Base-by-base conservation (phyloP, 352 stramenopile species). In the Globisporangium cylindrosporum region DNA sequence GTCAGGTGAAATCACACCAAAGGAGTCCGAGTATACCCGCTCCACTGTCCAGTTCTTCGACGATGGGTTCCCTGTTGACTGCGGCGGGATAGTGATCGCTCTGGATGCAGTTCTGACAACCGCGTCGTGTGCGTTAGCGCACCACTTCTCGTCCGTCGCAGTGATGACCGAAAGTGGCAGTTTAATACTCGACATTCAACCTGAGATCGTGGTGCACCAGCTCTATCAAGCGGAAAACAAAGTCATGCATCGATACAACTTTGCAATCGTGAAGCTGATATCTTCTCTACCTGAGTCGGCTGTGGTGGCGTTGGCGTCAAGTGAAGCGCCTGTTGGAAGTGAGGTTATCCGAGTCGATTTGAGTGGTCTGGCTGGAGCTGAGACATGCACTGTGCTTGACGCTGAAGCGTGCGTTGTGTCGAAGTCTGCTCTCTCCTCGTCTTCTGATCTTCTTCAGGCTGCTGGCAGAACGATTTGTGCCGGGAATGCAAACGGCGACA, bases 21-120 rank as follows among this genome's bases (percentile, higher is more conserved):
- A 24, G 18, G 59, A 55, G 29, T 4, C 7, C 2, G 27, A 12
- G 41, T 56, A 65, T 18, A 24, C 18, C 10, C 0, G 1, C 10
- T 2, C 46, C 6, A 12, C 18, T 12, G n/a, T 61, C 25, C 55
- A 18, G 20, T 61, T 61, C 20, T 48, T 48, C 29, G 55, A 43
- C 5, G 29, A 32, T 1, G 55, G 29, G 2, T n/a, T 51, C 29
- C 25, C 14, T 46, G 20, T 57, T 12, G 59, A 4, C 5, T 67
- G 49, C n/a, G 62, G 62, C 2, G 62, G 62, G 4, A 14, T 67
- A 12, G 8, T 54, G 62, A 67, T 61, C 32, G 29, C 49, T 25
- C 48, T 32, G 1, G 5, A 51, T 12, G 41, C n/a, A 14, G 25
- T 67, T 18, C 62, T 67, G 3, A 61, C 62, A 14, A 67, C 48